Base-by-base conservation (phyloP, 306 rosid species). In the cucumber (Cucumis sativus) region DNA sequence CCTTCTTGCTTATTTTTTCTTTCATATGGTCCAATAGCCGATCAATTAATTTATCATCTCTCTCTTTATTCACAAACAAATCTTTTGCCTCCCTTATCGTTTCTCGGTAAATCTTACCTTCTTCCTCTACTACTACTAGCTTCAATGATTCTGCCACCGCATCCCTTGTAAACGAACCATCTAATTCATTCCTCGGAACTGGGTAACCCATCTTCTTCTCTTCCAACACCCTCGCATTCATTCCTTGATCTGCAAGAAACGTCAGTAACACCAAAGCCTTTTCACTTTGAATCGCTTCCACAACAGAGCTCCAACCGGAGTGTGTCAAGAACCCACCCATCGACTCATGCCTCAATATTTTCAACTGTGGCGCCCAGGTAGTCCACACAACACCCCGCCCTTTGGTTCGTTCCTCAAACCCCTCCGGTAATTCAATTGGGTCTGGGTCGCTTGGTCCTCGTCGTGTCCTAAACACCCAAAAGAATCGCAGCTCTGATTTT, bases 391-490 rank as follows among this genome's bases (percentile, higher is more conserved):
- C 1, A 0, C 89, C 91, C 0, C 54, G 82, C 10, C 20, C 85
- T 62, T 33, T 72, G 2, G 82, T 83, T 10, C 89, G 43, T 10
- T 82, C 84, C 30, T 85, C 91, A 16, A 85, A 87, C 54, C 93
- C 89, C 12, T 84, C 79, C 1, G 91, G 93, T 2, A 89, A 37
- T 49, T 12, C 39, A 2, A 83, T 6, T 54, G 65, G 59, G 2
- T 30, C 56, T 4, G 77, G 6, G 6, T 80, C 85, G 0, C 6
- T 8, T 0, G 58, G 41, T 5, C 89, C 83, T 0, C 78, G 54
- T 0, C 7, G 80, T 12, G 62, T 61, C 45, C 77, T 85, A 0
- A 89, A 72, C 6, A 73, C 88, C 91, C 88, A 87, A 10, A 82
- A 80, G 12, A 85, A 89, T 0, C 82, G 84, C 30, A 85, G 21